These are phyloP conservation scores for Vitellaria paradoxa DNA, from an alignment of 179 eudicot species.

Conservation along the genomic window DNA sequence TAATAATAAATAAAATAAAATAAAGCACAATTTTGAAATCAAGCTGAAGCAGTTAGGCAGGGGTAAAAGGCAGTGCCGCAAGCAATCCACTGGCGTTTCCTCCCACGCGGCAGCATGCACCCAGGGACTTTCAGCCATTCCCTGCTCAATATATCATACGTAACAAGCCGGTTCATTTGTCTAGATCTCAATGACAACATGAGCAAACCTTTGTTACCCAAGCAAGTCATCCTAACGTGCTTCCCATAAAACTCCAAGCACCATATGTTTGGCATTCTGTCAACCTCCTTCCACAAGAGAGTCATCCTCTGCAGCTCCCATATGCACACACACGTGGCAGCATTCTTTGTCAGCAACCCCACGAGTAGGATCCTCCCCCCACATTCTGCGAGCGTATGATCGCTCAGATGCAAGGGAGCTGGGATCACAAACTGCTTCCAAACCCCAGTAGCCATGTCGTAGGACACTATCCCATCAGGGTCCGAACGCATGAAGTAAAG, in stretches of 20 bases:
- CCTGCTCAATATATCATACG: conserved; percentile 51
- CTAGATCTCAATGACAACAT: conserved; percentile 77
- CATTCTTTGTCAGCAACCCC: conserved; percentile 75
- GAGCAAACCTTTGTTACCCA: conserved; percentile 82
- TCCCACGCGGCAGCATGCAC: conserved; percentile 58
- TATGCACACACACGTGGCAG: conserved; percentile 82
- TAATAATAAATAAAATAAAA: too few relatives aligned
- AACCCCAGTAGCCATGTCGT: conserved; percentile 43
- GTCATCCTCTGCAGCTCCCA: conserved; percentile 98
- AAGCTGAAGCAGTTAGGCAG: conserved; percentile 60
- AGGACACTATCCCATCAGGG: conserved; percentile 75
- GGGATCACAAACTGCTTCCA: conserved; percentile 77
- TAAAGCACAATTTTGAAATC: conserved; percentile 4
- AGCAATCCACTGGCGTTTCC: conserved; percentile 71
- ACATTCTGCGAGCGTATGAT: conserved; percentile 68
- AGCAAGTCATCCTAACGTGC: conserved; percentile 84
- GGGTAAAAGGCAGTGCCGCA: conserved; percentile 84
- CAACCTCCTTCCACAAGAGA: conserved; percentile 97
- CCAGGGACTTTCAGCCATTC: conserved; percentile 80
- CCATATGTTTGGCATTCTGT: conserved; percentile 98
- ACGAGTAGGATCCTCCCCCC: conserved; percentile 71
- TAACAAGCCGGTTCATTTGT: conserved; percentile 73
- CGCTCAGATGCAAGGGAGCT: conserved; percentile 54
- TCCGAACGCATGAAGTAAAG: conserved; percentile 65
- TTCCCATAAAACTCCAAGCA: conserved; percentile 93